Evolutionary conservation across 257 asterid species (phyloP).

Genomic region (Cinchona pubescens): DNA sequence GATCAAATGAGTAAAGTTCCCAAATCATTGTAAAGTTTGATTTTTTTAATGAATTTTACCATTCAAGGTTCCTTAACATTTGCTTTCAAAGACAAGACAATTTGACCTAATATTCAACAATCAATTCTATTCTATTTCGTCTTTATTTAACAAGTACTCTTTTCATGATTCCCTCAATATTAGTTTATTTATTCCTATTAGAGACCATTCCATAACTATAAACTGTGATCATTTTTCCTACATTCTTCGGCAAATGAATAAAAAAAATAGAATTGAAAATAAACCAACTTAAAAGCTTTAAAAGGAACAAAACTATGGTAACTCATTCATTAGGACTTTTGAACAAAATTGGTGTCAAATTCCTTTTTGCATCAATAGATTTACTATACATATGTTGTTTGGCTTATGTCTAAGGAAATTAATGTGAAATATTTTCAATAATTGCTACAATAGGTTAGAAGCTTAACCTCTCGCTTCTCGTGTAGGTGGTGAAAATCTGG

Average conservation of each 20-base stretch:
- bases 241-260: constrained; percentile 25
- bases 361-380: too few relatives aligned
- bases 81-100: constrained; percentile 49
- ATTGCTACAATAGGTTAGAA: too few relatives aligned
- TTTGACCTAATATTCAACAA: constrained; percentile 47
- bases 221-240: constrained; percentile 19
- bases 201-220: not conserved
- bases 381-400: too few relatives aligned
- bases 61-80: constrained; percentile 37
- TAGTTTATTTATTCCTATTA: constrained; percentile 19
- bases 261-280: constrained; percentile 32
- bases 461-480: too few relatives aligned
- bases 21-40: too few relatives aligned
- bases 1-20: too few relatives aligned
- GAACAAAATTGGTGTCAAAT: too few relatives aligned
- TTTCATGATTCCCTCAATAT: not conserved
- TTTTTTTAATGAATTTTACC: constrained; percentile 31
- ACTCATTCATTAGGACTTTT: constrained; percentile 23
- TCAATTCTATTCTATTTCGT: constrained; percentile 44
- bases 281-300: too few relatives aligned
- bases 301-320: constrained; percentile 22
- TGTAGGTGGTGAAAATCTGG: too few relatives aligned
- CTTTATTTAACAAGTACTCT: constrained; percentile 26
- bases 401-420: too few relatives aligned
- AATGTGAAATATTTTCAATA: too few relatives aligned